Conservation (phyloP, 1,284 basidiomycete genomes). For the Apiotrichum akiyoshidainum region DNA sequence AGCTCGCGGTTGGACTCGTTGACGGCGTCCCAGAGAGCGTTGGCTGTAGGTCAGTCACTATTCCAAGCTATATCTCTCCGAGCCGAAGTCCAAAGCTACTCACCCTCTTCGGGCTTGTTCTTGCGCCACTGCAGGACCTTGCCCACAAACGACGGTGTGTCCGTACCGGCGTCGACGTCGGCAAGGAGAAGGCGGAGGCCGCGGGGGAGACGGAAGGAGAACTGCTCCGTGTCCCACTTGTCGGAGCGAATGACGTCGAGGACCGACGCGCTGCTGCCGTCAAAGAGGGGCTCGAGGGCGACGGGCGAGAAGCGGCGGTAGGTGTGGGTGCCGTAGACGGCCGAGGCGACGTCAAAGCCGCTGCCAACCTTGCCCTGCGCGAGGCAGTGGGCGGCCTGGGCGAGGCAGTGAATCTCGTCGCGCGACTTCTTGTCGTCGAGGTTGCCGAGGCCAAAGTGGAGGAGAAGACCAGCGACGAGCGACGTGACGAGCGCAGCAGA, state of each 20-base stretch:
- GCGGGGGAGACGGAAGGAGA: slow-evolving; percentile 74
- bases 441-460: slow-evolving; percentile 69
- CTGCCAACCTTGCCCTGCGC: slow-evolving; percentile 98
- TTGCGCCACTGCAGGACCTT: slow-evolving; percentile 84
- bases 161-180: slow-evolving; percentile 88
- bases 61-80: not conserved
- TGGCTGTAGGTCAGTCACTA: slow-evolving; percentile 52
- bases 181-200: slow-evolving; percentile 77
- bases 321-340: slow-evolving; percentile 89
- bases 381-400: slow-evolving; percentile 91
- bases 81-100: no score
- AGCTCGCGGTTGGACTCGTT: slow-evolving; percentile 51
- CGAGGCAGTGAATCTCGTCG: slow-evolving; percentile 78
- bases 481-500: slow-evolving; percentile 97
- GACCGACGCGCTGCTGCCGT: slow-evolving; percentile 48
- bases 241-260: slow-evolving; percentile 5
- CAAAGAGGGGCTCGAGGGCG: slow-evolving; percentile 67
- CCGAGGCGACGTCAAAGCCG: slow-evolving; percentile 93
- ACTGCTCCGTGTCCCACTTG: slow-evolving; percentile 51
- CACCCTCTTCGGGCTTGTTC: slow-evolving; percentile 60
- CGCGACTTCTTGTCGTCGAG: slow-evolving; percentile 31
- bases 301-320: slow-evolving; percentile 84
- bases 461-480: slow-evolving; percentile 76
- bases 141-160: slow-evolving; percentile 85
- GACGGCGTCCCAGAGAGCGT: slow-evolving; percentile 66